Percentiles rank a stretch among this genome's conserved stretches.
These are phyloP conservation scores for Teratosphaeria zuluensis DNA, from an alignment of 2,329 filamentous ascomycete species.

Conservation along the genomic window DNA sequence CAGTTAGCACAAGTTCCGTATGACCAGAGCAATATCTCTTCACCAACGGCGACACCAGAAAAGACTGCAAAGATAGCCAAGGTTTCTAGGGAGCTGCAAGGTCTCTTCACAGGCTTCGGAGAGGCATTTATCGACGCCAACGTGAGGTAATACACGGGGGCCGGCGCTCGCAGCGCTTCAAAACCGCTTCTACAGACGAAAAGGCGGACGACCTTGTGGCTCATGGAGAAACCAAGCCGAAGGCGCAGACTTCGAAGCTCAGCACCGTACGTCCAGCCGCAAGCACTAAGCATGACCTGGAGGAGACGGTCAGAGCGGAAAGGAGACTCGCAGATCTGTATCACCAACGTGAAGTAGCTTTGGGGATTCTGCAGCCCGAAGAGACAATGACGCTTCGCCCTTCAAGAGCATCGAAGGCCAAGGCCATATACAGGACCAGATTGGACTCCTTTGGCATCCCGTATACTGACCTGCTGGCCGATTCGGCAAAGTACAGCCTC, in stretches of 20 bases:
- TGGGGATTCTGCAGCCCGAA: background rate
- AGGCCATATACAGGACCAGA: background rate
- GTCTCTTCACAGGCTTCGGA: slow-evolving; percentile 2
- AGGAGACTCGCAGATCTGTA: slow-evolving; percentile 1
- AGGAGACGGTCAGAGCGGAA: slow-evolving; percentile 1
- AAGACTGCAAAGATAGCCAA: background rate
- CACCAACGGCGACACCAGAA: background rate
- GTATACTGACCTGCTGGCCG: slow-evolving; percentile 1
- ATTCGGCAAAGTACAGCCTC: slow-evolving; percentile 1
- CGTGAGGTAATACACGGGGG: background rate
- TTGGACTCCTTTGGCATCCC: slow-evolving; percentile 3
- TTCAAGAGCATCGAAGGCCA: background rate
- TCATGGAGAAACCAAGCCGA: background rate
- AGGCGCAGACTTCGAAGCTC: background rate
- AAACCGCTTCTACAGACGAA: background rate
- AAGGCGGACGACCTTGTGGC: background rate
- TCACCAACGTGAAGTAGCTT: background rate
- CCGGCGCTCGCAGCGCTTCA: background rate
- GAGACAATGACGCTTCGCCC: background rate
- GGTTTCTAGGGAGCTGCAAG: background rate
- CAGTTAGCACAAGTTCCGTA: background rate
- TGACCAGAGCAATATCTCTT: background rate
- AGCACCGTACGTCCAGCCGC: background rate
- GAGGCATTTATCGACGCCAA: slow-evolving; percentile 5
- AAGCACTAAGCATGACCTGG: background rate